These are phyloP conservation scores for Naegleria lovaniensis DNA, from an alignment of 208 protist species.

Conservation along the genomic window DNA sequence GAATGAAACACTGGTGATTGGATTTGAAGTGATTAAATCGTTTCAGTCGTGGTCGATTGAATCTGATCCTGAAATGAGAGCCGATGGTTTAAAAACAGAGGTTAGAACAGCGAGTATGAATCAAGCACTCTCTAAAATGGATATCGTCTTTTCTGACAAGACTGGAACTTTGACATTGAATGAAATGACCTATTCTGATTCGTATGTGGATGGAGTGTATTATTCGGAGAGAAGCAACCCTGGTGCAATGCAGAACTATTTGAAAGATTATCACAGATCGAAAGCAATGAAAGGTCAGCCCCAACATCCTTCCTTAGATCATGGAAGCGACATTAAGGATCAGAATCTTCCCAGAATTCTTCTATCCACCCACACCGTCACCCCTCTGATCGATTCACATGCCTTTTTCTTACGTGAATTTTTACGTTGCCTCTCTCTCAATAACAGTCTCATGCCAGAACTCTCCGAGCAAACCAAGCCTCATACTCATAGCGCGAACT, in stretches of 20 bases:
- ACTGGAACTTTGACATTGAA: conserved; percentile 82
- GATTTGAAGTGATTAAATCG: conserved; percentile 14
- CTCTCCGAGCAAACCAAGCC: no score
- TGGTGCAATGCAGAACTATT: not conserved
- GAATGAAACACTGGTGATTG: conserved; percentile 20
- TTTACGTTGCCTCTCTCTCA: conserved; percentile 58
- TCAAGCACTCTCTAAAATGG: conserved; percentile 49
- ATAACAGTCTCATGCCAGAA: conserved; percentile 65
- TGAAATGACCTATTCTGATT: conserved; percentile 52
- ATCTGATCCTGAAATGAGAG: not conserved
- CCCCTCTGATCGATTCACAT: no score
- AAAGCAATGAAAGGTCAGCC: not conserved
- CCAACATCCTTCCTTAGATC: not conserved
- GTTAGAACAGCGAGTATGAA: conserved; percentile 33
- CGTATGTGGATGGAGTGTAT: not conserved
- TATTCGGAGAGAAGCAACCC: not conserved
- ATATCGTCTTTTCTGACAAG: conserved; percentile 81
- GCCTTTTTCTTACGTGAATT: conserved; percentile 46
- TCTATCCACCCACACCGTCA: not conserved
- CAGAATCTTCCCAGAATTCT: no score
- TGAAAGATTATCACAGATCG: not conserved
- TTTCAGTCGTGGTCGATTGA: conserved; percentile 19
- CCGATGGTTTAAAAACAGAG: not conserved
- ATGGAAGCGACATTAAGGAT: not conserved
- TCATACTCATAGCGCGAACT: no score